These are phyloP conservation scores for Fusarium pseudocircinatum DNA, from an alignment of 2,329 filamentous ascomycete genomes.

Conservation along the genomic window DNA sequence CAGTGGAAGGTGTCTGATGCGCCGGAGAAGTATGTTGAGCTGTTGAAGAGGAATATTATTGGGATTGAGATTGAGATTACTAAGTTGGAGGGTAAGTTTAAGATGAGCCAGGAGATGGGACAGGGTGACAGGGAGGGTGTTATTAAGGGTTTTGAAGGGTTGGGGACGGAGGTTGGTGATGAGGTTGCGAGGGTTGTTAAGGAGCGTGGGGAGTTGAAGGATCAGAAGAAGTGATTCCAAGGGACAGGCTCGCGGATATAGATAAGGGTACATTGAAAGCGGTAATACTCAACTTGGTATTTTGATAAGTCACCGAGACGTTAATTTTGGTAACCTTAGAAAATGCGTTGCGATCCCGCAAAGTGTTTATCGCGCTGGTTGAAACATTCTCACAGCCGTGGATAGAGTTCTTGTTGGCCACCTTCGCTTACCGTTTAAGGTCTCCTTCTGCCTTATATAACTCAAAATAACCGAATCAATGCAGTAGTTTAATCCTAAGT, in stretches of 20 bases:
- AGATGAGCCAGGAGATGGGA: constrained; percentile 71
- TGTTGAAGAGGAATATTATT: constrained; percentile 67
- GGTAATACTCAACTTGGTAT: too few relatives aligned
- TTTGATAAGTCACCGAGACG: not conserved
- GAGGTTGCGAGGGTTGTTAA: constrained; percentile 44
- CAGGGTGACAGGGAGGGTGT: constrained; percentile 65
- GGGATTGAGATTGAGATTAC: constrained; percentile 68
- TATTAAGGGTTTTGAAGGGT: constrained; percentile 60
- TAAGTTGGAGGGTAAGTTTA: constrained; percentile 67
- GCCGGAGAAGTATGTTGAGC: constrained; percentile 62
- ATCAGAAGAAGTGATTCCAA: not conserved
- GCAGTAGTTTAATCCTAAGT: too few relatives aligned
- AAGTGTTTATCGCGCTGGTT: too few relatives aligned
- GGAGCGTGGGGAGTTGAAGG: constrained; percentile 32
- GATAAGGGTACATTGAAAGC: too few relatives aligned
- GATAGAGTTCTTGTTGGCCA: too few relatives aligned
- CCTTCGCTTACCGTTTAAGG: too few relatives aligned
- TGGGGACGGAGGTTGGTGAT: constrained; percentile 43
- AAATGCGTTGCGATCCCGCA: too few relatives aligned
- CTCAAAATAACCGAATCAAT: too few relatives aligned
- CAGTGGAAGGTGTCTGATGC: constrained; percentile 67
- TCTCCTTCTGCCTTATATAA: too few relatives aligned
- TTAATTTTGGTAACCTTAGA: too few relatives aligned
- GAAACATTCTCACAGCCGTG: too few relatives aligned
- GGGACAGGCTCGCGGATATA: too few relatives aligned